Evolutionary conservation across 768 basidiomycete genomes (phyloP).

Genomic region (Lyophyllum semitale): DNA sequence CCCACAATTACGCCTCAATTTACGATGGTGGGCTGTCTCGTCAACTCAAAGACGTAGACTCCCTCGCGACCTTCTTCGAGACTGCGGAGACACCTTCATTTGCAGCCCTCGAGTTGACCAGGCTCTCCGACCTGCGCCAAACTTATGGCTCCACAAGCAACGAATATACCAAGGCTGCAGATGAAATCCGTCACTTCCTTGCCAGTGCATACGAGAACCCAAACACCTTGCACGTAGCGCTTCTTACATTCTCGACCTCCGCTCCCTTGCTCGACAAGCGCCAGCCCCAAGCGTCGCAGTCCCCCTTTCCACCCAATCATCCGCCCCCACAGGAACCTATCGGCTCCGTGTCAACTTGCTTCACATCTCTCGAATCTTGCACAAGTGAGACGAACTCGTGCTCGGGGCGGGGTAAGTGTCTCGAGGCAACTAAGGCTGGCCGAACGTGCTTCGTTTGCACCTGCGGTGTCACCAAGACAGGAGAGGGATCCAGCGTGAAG

Average conservation of each 20-base stretch:
- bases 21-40: constrained; percentile 37
- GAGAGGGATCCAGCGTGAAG: constrained; percentile 51
- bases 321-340: constrained; percentile 55
- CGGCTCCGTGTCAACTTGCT: constrained; percentile 64
- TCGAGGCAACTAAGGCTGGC: constrained; percentile 59
- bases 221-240: constrained; percentile 45
- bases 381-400: constrained; percentile 63
- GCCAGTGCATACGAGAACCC: constrained; percentile 37
- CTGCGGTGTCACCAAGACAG: constrained; percentile 50
- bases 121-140: constrained; percentile 48
- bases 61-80: constrained; percentile 55
- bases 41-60: constrained; percentile 29
- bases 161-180: constrained; percentile 50
- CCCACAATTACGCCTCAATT: constrained; percentile 56
- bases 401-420: constrained; percentile 72
- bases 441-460: constrained; percentile 56
- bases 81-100: constrained; percentile 53
- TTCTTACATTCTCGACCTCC: constrained; percentile 49
- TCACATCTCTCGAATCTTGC: constrained; percentile 54
- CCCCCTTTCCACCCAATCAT: constrained; percentile 44
- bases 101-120: constrained; percentile 61
- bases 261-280: constrained; percentile 33
- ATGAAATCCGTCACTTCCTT: constrained; percentile 51
- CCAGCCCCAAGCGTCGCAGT: constrained; percentile 44
- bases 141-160: constrained; percentile 52